Conservation (phyloP, 108 stramenopile species). For the Fistulifera solaris region DNA sequence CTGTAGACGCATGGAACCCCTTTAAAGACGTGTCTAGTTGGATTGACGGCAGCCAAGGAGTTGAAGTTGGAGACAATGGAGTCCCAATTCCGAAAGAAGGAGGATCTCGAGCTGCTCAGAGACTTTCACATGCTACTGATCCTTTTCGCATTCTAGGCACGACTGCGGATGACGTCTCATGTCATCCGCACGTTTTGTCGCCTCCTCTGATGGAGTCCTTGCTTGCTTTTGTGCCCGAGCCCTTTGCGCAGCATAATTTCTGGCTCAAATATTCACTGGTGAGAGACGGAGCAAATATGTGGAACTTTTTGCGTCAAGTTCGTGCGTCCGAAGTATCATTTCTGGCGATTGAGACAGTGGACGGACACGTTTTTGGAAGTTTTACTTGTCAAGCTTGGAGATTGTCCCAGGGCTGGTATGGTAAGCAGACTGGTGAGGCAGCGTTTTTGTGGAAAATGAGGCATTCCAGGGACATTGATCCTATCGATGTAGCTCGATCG, state of each 20-base stretch:
- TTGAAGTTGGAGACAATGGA: constrained; percentile 11
- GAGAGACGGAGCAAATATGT: constrained; percentile 49
- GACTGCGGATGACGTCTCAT: constrained; percentile 37
- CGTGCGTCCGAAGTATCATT: constrained; percentile 49
- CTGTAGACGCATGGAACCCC: neutral
- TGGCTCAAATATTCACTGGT: constrained; percentile 66
- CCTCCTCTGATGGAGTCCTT: constrained; percentile 57
- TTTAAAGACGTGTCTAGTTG: constrained; percentile 12
- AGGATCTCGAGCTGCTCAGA: neutral
- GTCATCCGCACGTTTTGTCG: constrained; percentile 53
- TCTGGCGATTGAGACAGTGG: constrained; percentile 65
- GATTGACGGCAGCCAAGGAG: constrained; percentile 11
- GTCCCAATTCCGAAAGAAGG: neutral
- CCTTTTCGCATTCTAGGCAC: constrained; percentile 60
- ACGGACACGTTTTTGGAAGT: constrained; percentile 71
- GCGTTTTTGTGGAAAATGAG: constrained; percentile 73
- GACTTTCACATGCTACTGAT: neutral
- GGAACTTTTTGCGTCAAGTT: constrained; percentile 39
- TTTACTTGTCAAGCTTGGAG: constrained; percentile 63
- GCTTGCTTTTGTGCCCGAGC: constrained; percentile 46
- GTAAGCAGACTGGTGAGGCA: constrained; percentile 26
- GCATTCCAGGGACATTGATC: constrained; percentile 29
- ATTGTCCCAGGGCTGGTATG: constrained; percentile 31
- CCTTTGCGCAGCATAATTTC: constrained; percentile 41
- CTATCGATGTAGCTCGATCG: constrained; percentile 21